phyloP scores from a whole-genome alignment of 441 rosid genomes.

The Manihot esculenta region DNA sequence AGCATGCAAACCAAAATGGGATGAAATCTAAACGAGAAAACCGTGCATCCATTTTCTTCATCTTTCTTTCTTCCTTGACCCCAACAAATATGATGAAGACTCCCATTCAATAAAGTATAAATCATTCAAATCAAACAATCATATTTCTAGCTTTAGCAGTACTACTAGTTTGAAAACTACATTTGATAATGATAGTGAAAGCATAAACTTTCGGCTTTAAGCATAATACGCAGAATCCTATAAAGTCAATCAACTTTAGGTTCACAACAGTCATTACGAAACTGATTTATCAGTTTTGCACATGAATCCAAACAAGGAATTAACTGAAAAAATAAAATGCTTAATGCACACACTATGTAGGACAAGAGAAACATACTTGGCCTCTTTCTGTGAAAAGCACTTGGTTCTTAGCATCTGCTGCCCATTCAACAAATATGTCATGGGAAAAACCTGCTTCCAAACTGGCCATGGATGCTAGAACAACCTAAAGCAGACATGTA shows the following conservation, averaged over 20 bases:
- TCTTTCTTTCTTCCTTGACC: neutral
- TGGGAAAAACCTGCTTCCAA: slow-evolving; percentile 97
- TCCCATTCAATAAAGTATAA: neutral
- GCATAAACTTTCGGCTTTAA: slow-evolving; percentile 8
- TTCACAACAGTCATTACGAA: neutral
- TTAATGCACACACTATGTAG: slow-evolving; percentile 2
- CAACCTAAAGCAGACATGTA: slow-evolving; percentile 56
- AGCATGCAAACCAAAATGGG: neutral
- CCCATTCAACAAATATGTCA: slow-evolving; percentile 95
- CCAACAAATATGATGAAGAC: neutral
- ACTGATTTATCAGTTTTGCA: slow-evolving; percentile 7
- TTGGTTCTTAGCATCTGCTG: slow-evolving; percentile 75
- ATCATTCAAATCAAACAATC: neutral
- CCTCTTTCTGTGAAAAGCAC: slow-evolving; percentile 96
- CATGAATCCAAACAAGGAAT: neutral
- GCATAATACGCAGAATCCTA: neutral
- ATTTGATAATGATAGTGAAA: slow-evolving; percentile 1
- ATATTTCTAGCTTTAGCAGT: neutral
- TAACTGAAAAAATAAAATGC: slow-evolving; percentile 14
- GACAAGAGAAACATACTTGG: slow-evolving; percentile 52
- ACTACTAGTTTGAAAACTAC: slow-evolving; percentile 3
- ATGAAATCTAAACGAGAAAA: slow-evolving; percentile 11
- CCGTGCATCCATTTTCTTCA: neutral
- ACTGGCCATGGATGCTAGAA: slow-evolving; percentile 95
- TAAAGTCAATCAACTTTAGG: slow-evolving; percentile 1